These are phyloP conservation scores for Pyrenophora tritici-repentis DNA, from an alignment of 2,329 filamentous ascomycete species.

Conservation along the genomic window DNA sequence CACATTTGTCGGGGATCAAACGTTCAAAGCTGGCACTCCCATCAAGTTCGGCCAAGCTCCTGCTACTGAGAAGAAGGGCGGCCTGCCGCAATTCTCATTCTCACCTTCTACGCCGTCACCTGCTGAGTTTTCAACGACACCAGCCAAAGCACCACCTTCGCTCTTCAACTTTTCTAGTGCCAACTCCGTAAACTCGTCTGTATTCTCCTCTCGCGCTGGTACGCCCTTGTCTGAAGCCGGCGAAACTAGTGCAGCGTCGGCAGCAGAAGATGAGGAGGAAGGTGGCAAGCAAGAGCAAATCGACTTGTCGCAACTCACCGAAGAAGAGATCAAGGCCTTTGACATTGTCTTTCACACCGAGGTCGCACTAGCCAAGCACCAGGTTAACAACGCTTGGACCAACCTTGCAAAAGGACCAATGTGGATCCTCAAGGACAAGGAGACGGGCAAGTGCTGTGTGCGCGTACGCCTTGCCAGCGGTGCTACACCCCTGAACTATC, in stretches of 20 bases:
- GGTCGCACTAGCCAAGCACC: conserved; percentile 35
- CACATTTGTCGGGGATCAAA: conserved; percentile 43
- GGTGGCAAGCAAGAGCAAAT: conserved; percentile 35
- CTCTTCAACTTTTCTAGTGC: conserved; percentile 35
- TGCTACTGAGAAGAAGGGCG: conserved; percentile 29
- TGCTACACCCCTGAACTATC: conserved; percentile 39
- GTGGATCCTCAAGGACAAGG: conserved; percentile 46
- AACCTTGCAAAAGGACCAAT: conserved; percentile 40
- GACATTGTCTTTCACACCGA: conserved; percentile 44
- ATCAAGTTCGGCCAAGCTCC: conserved; percentile 42
- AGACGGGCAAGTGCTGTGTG: conserved; percentile 38
- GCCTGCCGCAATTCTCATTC: conserved; percentile 31
- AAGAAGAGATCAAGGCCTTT: conserved; percentile 35
- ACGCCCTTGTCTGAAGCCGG: conserved; percentile 43
- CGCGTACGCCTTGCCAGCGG: conserved; percentile 43
- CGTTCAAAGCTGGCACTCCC: conserved; percentile 42
- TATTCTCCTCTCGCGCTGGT: conserved; percentile 43
- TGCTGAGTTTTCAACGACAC: conserved; percentile 34
- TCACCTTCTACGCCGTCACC: conserved; percentile 34
- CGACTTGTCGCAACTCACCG: conserved; percentile 40
- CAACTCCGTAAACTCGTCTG: conserved; percentile 33
- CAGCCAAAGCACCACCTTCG: conserved; percentile 29
- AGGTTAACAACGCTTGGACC: conserved; percentile 37
- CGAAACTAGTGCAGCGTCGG: conserved; percentile 37
- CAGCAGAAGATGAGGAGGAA: conserved; percentile 38